Evolutionary conservation across 2,329 filamentous ascomycete species (phyloP).

Genomic region (Colletotrichum cuscutae): DNA sequence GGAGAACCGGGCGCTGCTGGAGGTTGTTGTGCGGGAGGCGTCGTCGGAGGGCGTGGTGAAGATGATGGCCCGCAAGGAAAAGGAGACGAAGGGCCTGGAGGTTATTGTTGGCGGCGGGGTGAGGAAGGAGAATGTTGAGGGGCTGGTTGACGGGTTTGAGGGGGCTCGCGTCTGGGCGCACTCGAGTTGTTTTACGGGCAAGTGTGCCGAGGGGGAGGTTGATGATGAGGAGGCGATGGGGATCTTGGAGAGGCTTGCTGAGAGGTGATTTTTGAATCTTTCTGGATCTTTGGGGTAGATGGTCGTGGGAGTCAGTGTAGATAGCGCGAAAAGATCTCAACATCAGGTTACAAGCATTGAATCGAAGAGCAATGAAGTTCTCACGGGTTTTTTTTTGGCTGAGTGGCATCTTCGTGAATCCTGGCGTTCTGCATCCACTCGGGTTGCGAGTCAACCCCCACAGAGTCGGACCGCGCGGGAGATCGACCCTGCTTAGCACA

Average conservation of each 20-base stretch:
- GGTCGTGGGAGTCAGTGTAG: background rate
- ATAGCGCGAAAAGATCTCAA: background rate
- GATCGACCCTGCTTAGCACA: slow-evolving; percentile 4
- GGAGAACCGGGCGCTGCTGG: slow-evolving; percentile 51
- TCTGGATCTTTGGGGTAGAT: background rate
- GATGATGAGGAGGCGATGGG: slow-evolving; percentile 31
- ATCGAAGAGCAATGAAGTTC: background rate
- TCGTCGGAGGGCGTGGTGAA: background rate
- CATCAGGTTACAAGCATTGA: background rate
- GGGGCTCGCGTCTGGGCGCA: slow-evolving; percentile 54
- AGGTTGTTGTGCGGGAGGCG: slow-evolving; percentile 45
- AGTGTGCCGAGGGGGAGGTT: slow-evolving; percentile 20
- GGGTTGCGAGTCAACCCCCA: background rate
- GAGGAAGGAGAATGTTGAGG: slow-evolving; percentile 50
- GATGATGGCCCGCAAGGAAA: no score
- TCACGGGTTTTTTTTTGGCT: background rate
- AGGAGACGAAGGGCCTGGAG: slow-evolving; percentile 46
- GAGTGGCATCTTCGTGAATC: background rate
- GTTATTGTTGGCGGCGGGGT: slow-evolving; percentile 65
- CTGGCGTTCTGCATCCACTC: background rate
- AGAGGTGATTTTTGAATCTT: background rate
- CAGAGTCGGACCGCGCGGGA: slow-evolving; percentile 3
- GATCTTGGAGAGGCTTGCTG: slow-evolving; percentile 23
- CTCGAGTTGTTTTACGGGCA: slow-evolving; percentile 53
- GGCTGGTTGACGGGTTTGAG: slow-evolving; percentile 42